Conservation (phyloP, 306 rosid genomes). For the Mimosa bimucronata region DNA sequence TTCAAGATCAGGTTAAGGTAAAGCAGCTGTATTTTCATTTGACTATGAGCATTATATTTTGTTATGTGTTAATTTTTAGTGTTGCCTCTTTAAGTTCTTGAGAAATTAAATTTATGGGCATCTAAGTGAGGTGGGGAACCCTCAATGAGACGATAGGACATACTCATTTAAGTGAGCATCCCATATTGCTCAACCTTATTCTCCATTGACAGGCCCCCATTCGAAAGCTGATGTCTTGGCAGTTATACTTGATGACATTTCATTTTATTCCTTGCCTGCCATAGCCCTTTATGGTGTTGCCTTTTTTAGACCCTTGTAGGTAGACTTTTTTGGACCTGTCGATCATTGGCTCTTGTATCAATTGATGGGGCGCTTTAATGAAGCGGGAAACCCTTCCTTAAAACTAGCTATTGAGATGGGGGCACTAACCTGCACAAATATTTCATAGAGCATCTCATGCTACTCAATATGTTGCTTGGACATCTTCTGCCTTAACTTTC, state of each 20-base stretch:
- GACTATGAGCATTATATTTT: background rate
- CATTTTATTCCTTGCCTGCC: background rate
- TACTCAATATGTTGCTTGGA: background rate
- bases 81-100: conserved; percentile 13
- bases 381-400: background rate
- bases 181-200: background rate
- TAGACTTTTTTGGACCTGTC: background rate
- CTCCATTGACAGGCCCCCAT: background rate
- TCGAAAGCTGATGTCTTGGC: background rate
- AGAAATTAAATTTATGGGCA: background rate
- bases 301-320: background rate
- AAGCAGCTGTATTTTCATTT: conserved; percentile 35
- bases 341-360: background rate
- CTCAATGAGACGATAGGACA: background rate
- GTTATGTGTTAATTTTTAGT: background rate
- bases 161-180: background rate
- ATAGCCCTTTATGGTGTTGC: background rate
- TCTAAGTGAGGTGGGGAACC: background rate
- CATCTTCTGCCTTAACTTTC: background rate
- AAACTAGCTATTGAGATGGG: background rate
- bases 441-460: background rate
- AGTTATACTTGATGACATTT: background rate
- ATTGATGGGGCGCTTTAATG: background rate
- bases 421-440: background rate
- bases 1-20: conserved; percentile 92